Evolutionary conservation across 352 stramenopile genomes (phyloP).

Genomic region (Aphanomyces cochlioides): DNA sequence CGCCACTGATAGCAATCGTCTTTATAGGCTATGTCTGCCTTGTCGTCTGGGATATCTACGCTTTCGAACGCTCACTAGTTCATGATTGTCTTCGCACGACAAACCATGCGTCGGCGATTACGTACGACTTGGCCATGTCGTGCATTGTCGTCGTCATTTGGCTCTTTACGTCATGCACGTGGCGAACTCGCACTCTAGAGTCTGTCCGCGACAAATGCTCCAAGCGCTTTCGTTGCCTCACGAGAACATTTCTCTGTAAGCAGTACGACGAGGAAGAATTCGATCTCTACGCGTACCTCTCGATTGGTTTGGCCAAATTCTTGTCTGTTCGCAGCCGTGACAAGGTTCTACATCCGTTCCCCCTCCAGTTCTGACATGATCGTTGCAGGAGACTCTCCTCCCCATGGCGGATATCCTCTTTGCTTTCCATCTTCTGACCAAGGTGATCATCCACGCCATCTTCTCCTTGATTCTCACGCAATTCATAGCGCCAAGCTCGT

Average conservation of each 20-base stretch:
- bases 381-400: conserved; percentile 49
- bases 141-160: conserved; percentile 46
- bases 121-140: conserved; percentile 6
- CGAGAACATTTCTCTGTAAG: conserved; percentile 57
- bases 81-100: neutral
- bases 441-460: conserved; percentile 25
- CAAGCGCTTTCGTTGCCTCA: conserved; percentile 60
- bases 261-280: conserved; percentile 49
- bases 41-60: neutral
- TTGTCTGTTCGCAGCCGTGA: conserved; percentile 71
- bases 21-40: neutral
- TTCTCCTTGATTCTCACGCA: neutral
- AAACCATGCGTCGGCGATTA: neutral
- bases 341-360: conserved; percentile 23
- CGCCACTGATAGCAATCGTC: neutral
- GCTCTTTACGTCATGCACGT: conserved; percentile 42
- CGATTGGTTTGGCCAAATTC: conserved; percentile 64
- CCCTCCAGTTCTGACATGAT: neutral
- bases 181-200: conserved; percentile 49
- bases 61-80: neutral
- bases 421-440: conserved; percentile 57
- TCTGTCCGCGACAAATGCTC: conserved; percentile 50
- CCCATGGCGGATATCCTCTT: conserved; percentile 72
- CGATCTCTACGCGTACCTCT: conserved; percentile 65
- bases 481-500: conserved; percentile 10